Conservation (phyloP, 2,329 filamentous ascomycete genomes). For the Westerdykella ornata region DNA sequence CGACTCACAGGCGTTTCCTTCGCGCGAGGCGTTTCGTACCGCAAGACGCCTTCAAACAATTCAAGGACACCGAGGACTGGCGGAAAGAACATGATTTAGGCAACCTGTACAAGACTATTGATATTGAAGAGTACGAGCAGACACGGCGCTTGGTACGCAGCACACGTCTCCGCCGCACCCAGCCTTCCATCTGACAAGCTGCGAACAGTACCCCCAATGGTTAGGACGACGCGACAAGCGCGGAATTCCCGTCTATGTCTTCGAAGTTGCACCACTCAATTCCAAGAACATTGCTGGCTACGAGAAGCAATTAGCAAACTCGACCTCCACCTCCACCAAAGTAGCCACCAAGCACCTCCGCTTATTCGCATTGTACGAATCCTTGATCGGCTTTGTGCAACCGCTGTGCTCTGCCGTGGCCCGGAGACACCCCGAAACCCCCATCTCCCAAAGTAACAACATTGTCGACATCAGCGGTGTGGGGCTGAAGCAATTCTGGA, state of each 20-base stretch:
- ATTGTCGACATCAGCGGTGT: constrained; percentile 90
- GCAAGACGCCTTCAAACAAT: constrained; percentile 72
- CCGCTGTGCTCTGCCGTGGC: constrained; percentile 76
- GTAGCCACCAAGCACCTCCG: constrained; percentile 71
- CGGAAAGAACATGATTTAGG: constrained; percentile 71
- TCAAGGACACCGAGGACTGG: constrained; percentile 85
- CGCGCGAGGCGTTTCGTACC: constrained; percentile 77
- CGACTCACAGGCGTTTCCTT: constrained; percentile 62
- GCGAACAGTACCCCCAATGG: constrained; percentile 79
- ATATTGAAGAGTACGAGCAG: constrained; percentile 75
- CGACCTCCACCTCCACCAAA: constrained; percentile 55
- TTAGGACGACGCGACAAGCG: constrained; percentile 83
- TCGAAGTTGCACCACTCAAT: constrained; percentile 77
- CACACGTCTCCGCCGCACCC: constrained; percentile 3
- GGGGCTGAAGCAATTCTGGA: constrained; percentile 91
- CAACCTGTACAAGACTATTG: constrained; percentile 77
- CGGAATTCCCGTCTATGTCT: constrained; percentile 88
- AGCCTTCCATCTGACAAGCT: constrained; percentile 11
- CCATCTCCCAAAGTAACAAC: constrained; percentile 87
- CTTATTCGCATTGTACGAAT: constrained; percentile 89
- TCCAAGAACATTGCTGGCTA: constrained; percentile 74
- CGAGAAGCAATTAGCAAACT: constrained; percentile 56
- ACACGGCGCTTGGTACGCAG: constrained; percentile 62
- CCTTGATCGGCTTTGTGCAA: constrained; percentile 78
- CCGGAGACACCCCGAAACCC: constrained; percentile 68